These are phyloP conservation scores for Pseudocercospora macadamiae DNA, from an alignment of 2,329 filamentous ascomycete genomes.

Conservation along the genomic window DNA sequence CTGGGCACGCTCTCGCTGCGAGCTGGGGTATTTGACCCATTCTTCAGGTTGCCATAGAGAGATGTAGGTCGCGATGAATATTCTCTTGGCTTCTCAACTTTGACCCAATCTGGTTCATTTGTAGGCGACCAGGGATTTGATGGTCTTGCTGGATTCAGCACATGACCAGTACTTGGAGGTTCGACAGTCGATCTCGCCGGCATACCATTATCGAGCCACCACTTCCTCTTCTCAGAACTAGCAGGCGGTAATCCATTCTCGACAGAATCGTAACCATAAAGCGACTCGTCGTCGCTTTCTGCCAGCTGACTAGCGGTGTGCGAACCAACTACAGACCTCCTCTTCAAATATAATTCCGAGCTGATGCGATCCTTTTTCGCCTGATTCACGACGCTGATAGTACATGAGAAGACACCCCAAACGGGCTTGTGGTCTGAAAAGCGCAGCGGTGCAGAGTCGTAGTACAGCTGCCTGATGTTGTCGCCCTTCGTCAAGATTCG, in stretches of 20 bases:
- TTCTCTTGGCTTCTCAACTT: constrained; percentile 41
- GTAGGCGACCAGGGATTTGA: constrained; percentile 80
- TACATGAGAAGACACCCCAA: constrained; percentile 84
- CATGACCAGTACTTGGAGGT: constrained; percentile 64
- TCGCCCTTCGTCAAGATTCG: constrained; percentile 84
- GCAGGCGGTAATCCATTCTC: constrained; percentile 72
- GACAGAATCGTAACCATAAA: constrained; percentile 79
- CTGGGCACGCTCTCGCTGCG: constrained; percentile 17
- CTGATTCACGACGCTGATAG: constrained; percentile 80
- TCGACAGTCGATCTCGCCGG: constrained; percentile 73
- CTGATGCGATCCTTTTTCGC: constrained; percentile 71
- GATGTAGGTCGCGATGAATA: constrained; percentile 28
- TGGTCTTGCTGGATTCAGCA: constrained; percentile 72
- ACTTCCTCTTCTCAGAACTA: constrained; percentile 64
- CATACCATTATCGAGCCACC: constrained; percentile 68
- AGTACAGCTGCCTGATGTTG: constrained; percentile 80
- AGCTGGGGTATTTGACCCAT: neutral
- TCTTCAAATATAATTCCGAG: constrained; percentile 70
- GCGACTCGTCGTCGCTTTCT: constrained; percentile 75
- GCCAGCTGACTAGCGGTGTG: constrained; percentile 62
- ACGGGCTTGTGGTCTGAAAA: constrained; percentile 98
- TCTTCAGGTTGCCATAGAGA: constrained; percentile 7
- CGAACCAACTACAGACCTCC: constrained; percentile 68
- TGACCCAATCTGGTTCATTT: constrained; percentile 83
- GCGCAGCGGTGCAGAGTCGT: constrained; percentile 76